A percentile compares a stretch with the other conserved stretches of the same genome.
Conservation (phyloP, 2,329 filamentous ascomycete genomes). For the Rhinocladiella similis region DNA sequence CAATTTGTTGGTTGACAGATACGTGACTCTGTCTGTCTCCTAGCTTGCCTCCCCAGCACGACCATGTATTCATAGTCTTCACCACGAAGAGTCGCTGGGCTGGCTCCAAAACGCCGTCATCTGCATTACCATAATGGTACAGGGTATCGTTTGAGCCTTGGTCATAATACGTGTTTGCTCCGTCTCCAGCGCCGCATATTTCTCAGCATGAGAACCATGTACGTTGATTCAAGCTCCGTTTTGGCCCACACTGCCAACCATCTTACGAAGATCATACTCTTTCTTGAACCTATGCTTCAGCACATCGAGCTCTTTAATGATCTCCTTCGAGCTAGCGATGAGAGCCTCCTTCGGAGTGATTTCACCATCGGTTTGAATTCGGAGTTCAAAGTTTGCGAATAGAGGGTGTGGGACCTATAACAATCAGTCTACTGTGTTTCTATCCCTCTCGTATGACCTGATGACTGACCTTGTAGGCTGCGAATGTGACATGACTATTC, state of each 20-base stretch:
- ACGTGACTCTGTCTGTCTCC: background rate
- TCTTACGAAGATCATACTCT: conserved; percentile 85
- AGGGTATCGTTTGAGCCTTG: conserved; percentile 17
- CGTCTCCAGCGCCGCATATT: background rate
- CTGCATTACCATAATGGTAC: conserved; percentile 14
- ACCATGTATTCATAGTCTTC: no score
- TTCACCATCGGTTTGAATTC: conserved; percentile 87
- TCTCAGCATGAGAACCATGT: background rate
- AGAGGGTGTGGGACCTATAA: conserved; percentile 46
- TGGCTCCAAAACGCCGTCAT: conserved; percentile 4
- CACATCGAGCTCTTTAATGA: conserved; percentile 77
- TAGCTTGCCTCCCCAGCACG: background rate
- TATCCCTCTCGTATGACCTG: background rate
- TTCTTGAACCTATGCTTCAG: conserved; percentile 87
- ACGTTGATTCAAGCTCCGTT: conserved; percentile 28
- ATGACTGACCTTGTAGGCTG: conserved; percentile 79
- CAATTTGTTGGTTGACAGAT: no score
- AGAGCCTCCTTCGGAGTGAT: conserved; percentile 89
- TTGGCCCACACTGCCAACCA: conserved; percentile 66
- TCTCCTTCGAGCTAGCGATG: conserved; percentile 73
- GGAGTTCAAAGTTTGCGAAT: conserved; percentile 63
- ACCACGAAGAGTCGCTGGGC: no score
- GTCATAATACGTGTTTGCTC: background rate
- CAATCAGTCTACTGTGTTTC: conserved; percentile 9
- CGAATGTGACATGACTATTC: conserved; percentile 80